phyloP scores from a whole-genome alignment of 768 basidiomycete genomes.

The Calocybe indica region DNA sequence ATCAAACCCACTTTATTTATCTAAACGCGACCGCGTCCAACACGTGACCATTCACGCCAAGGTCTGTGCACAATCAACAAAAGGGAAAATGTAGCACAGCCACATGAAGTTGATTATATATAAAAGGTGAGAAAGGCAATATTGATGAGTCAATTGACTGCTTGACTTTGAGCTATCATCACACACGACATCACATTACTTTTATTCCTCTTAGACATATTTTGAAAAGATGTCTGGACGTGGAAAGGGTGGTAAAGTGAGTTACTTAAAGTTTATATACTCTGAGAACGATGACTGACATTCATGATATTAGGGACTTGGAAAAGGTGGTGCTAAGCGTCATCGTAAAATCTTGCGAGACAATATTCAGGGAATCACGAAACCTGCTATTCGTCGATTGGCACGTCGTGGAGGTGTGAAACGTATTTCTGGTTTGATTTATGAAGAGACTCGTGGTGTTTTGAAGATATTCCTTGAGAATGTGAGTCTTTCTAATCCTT shows the following conservation, averaged over 20 bases:
- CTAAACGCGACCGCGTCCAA: constrained; percentile 15
- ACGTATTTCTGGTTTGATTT: constrained; percentile 70
- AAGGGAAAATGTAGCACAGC: constrained; percentile 43
- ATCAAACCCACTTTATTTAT: constrained; percentile 16
- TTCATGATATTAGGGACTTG: constrained; percentile 48
- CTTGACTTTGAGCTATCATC: constrained; percentile 21
- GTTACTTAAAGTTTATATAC: constrained; percentile 5
- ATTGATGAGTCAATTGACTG: constrained; percentile 7
- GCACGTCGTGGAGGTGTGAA: constrained; percentile 84
- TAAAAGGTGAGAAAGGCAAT: constrained; percentile 16
- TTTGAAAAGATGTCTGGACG: constrained; percentile 58
- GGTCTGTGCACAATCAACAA: constrained; percentile 30
- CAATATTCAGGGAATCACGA: constrained; percentile 71
- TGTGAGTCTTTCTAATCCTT: constrained; percentile 24
- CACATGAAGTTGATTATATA: constrained; percentile 31
- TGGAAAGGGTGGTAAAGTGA: constrained; percentile 73
- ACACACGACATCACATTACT: neutral
- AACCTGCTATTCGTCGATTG: constrained; percentile 73
- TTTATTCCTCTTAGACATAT: neutral
- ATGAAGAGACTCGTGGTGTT: constrained; percentile 80
- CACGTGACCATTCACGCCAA: constrained; percentile 35
- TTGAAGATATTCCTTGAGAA: constrained; percentile 69
- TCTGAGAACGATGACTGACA: neutral
- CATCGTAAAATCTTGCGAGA: constrained; percentile 79
- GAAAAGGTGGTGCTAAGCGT: constrained; percentile 76